Evolutionary conservation across 805 yeast species (phyloP), one percentile per base, ranked within the genome.

Genomic region (Maudiozyma bulderi): DNA sequence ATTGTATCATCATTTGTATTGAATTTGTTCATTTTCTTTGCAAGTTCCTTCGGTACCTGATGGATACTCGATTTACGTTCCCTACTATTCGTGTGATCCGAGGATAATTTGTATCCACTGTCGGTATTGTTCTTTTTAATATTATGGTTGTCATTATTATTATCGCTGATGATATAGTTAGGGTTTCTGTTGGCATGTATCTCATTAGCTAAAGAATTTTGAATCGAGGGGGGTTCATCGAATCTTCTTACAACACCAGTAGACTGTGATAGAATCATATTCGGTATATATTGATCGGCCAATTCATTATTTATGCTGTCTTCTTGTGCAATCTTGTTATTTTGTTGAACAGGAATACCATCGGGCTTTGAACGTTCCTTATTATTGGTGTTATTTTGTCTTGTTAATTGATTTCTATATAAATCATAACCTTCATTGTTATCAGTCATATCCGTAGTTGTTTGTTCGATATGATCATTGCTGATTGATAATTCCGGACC

Each of bases 241-340:
- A 71, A 68, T 5, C 67, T 68, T 46, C 72, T 60, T 37, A 75
- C 79, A 39, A 72, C 68, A 0, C 81, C 81, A 0, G 78, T 75
- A 0, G 81, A 75, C 54, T 77, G 81, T 3, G 81, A 76, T 5
- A 76, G 62, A 7, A 72, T 71, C 71, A 71, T 68, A 47, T 64
- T 62, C n/a, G 72, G 74, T 43, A 67, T 59, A 50, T 68, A 70
- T 41, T 68, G 64, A 29, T 64, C 63, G 1, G 52, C 53, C 20
- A 57, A 58, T 37, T 56, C 54, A 26, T 54, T 54, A 31, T 31
- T 10, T 31, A 14, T 26, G 14, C 8, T 9, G 14, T 40, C 9
- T 3, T n/a, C 30, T 28, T 28, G 11, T 13, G 15, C 33, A 20
- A 11, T 6, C 15, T 34, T 13, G 20, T 34, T 15, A 32, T 32